phyloP scores from a whole-genome alignment of 202 grass and related monocot species.

The Bolboschoenoplectus hybrid region DNA sequence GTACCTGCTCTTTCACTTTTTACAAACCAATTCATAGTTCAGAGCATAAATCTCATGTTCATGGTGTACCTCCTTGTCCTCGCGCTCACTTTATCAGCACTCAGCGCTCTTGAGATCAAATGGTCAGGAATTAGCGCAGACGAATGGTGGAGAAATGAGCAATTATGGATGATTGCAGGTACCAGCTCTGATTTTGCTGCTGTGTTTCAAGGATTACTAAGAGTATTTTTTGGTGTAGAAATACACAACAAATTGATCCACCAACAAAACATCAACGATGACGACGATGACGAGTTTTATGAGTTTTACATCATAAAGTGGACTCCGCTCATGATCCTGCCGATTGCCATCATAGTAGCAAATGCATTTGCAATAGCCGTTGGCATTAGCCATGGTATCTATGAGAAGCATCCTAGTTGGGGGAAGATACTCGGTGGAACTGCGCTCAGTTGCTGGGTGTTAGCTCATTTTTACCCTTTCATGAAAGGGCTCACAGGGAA shows the following conservation, averaged over 20 bases:
- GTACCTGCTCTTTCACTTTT: conserved; percentile 78
- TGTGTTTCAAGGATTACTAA: conserved; percentile 63
- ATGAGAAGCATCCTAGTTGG: conserved; percentile 50
- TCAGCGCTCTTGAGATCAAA: conserved; percentile 75
- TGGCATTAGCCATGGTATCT: conserved; percentile 35
- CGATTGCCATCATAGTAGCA: conserved; percentile 61
- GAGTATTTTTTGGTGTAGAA: conserved; percentile 63
- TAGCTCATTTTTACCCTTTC: conserved; percentile 83
- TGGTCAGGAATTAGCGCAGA: conserved; percentile 66
- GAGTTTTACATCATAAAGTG: conserved; percentile 76
- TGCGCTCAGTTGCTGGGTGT: conserved; percentile 74
- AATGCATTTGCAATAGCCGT: conserved; percentile 67
- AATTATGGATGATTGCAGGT: conserved; percentile 80
- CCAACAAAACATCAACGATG: conserved; percentile 53
- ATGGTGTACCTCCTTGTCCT: conserved; percentile 49
- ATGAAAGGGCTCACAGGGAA: conserved; percentile 65
- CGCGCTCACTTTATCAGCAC: conserved; percentile 42
- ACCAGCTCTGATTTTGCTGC: conserved; percentile 72
- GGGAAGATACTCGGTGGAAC: conserved; percentile 54
- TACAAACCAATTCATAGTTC: conserved; percentile 81
- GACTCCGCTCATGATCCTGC: conserved; percentile 66
- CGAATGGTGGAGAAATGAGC: conserved; percentile 83
- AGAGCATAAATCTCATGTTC: conserved; percentile 52
- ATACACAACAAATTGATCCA: conserved; percentile 70
- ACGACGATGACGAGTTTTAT: conserved; percentile 72